These are phyloP conservation scores for Euphrasia arctica DNA, from an alignment of 305 asterid species.

Conservation along the genomic window DNA sequence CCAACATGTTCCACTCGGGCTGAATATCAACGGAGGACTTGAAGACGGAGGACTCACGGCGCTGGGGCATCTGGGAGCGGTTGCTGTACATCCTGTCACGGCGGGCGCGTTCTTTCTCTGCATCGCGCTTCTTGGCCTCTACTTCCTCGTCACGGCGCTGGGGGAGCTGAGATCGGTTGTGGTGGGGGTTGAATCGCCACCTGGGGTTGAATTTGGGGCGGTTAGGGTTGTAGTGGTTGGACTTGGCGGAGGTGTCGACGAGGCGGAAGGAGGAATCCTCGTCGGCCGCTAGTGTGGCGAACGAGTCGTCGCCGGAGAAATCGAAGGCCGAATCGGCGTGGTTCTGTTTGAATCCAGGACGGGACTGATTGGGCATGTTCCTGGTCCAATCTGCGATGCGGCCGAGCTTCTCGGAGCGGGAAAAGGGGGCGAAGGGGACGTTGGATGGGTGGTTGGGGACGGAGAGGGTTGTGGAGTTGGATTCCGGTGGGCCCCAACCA, in stretches of 20 bases:
- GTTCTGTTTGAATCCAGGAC: slow-evolving; percentile 63
- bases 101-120: slow-evolving; percentile 86
- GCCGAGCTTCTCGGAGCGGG: slow-evolving; percentile 87
- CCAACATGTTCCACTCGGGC: slow-evolving; percentile 98
- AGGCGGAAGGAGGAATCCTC: slow-evolving; percentile 87
- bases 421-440: slow-evolving; percentile 87
- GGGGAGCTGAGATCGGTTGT: slow-evolving; percentile 74
- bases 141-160: slow-evolving; percentile 95
- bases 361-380: slow-evolving; percentile 35
- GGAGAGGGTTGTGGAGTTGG: slow-evolving; percentile 35
- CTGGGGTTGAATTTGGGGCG: slow-evolving; percentile 81
- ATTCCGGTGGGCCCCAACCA: slow-evolving; percentile 82
- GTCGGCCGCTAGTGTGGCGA: slow-evolving; percentile 74
- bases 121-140: slow-evolving; percentile 85
- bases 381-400: slow-evolving; percentile 94
- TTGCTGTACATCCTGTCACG: slow-evolving; percentile 68
- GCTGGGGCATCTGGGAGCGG: slow-evolving; percentile 59
- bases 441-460: slow-evolving; percentile 48
- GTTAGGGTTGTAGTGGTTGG: slow-evolving; percentile 55
- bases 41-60: slow-evolving; percentile 79
- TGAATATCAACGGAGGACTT: slow-evolving; percentile 93
- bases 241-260: slow-evolving; percentile 73
- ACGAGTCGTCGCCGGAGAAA: slow-evolving; percentile 90
- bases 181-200: slow-evolving; percentile 75
- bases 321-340: slow-evolving; percentile 83